Percentiles rank a stretch among this genome's conserved stretches.
These are phyloP conservation scores for Mortierella sp. DNA, from an alignment of 371 early-diverging fungal genomes.

Conservation along the genomic window DNA sequence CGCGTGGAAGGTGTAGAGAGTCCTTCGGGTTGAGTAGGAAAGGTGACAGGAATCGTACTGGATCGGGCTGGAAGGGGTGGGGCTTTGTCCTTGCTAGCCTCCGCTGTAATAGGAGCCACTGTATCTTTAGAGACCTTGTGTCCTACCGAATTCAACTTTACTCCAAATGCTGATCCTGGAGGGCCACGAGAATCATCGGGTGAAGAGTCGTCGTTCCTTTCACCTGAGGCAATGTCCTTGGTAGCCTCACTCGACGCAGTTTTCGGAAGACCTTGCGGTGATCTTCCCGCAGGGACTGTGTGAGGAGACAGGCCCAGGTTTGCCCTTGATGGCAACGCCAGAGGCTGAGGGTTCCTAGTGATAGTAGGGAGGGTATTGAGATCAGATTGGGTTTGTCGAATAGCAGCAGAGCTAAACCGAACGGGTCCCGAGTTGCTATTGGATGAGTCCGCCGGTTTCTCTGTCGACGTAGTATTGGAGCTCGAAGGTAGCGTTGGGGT, in stretches of 20 bases:
- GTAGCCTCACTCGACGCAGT: constrained; percentile 1
- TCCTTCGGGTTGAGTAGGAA: neutral
- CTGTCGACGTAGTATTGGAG: neutral
- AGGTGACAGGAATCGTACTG: constrained; percentile 24
- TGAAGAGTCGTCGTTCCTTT: neutral
- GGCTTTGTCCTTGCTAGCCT: neutral
- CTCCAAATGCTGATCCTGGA: constrained; percentile 24
- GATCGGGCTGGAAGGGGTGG: constrained; percentile 44
- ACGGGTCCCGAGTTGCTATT: constrained; percentile 18
- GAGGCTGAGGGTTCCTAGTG: constrained; percentile 31
- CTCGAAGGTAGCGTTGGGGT: neutral
- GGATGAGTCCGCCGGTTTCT: neutral
- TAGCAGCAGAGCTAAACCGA: constrained; percentile 26
- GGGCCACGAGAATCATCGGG: neutral
- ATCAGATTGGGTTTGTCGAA: neutral
- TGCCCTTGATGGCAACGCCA: constrained; percentile 32
- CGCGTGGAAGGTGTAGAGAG: neutral
- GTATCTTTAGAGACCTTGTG: neutral
- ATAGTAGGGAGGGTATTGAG: constrained; percentile 25
- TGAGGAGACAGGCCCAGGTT: neutral
- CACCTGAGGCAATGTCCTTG: neutral
- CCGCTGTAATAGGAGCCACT: neutral
- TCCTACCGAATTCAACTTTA: constrained; percentile 29
- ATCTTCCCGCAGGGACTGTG: neutral
- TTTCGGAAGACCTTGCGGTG: neutral